A percentile compares a stretch with the other conserved stretches of the same genome.
These are phyloP conservation scores for Hirschfeldia incana DNA, from an alignment of 345 rosid species.

Conservation along the genomic window DNA sequence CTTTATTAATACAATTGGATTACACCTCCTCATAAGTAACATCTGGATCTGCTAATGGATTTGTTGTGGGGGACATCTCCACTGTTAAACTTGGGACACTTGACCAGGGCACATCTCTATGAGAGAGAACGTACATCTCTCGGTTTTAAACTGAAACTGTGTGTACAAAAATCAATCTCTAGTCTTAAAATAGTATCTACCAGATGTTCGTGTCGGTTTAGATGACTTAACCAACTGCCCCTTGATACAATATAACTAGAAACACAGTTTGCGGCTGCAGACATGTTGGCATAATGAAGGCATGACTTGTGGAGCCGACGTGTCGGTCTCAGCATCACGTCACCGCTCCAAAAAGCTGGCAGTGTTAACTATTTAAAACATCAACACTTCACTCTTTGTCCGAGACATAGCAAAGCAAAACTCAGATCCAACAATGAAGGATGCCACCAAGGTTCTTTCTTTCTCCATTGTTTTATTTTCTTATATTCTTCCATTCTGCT, in stretches of 20 bases:
- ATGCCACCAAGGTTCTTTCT: slow-evolving; percentile 18
- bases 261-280: slow-evolving; percentile 11
- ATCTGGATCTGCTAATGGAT: too few relatives aligned
- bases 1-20: not conserved
- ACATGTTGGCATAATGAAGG: slow-evolving; percentile 28
- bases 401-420: not conserved
- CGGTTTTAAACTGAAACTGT: not conserved
- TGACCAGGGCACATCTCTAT: too few relatives aligned
- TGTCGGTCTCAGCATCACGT: slow-evolving; percentile 5
- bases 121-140: too few relatives aligned
- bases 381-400: not conserved
- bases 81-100: too few relatives aligned
- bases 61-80: too few relatives aligned
- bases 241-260: not conserved
- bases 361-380: not conserved
- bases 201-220: not conserved
- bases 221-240: not conserved
- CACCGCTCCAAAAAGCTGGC: slow-evolving; percentile 29
- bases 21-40: not conserved
- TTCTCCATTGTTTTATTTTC: not conserved
- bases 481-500: not conserved
- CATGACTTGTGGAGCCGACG: slow-evolving; percentile 35
- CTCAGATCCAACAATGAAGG: slow-evolving; percentile 17
- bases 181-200: not conserved
- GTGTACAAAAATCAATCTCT: not conserved